A percentile compares a stretch with the other conserved stretches of the same genome.
These are phyloP conservation scores for Nicotiana attenuata DNA, from an alignment of 257 asterid species.

Conservation along the genomic window DNA sequence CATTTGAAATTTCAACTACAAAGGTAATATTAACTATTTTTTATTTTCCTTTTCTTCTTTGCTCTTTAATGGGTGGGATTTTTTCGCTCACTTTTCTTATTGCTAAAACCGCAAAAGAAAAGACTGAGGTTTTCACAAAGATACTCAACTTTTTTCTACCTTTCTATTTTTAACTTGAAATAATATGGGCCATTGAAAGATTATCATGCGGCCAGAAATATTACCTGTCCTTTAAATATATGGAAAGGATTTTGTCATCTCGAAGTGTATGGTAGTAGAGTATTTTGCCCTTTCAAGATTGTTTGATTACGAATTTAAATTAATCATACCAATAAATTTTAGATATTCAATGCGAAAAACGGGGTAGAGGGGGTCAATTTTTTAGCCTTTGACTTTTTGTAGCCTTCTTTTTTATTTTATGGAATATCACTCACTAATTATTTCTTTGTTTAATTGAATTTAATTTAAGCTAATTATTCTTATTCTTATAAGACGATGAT, in stretches of 20 bases:
- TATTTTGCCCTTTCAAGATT: too few relatives aligned
- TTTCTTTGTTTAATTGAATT: too few relatives aligned
- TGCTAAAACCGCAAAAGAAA: neutral
- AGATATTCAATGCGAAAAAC: too few relatives aligned
- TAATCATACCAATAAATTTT: too few relatives aligned
- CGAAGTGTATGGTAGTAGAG: too few relatives aligned
- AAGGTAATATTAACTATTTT: neutral
- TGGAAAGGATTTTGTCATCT: neutral
- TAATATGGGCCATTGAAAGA: slow-evolving; percentile 14
- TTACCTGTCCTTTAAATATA: neutral
- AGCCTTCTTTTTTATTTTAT: too few relatives aligned
- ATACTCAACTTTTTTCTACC: neutral
- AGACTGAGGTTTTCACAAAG: slow-evolving; percentile 16
- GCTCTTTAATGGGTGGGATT: neutral
- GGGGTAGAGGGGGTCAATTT: too few relatives aligned
- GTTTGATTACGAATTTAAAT: too few relatives aligned
- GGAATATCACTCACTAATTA: too few relatives aligned
- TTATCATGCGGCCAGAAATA: slow-evolving; percentile 14
- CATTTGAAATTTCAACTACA: neutral
- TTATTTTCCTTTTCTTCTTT: neutral
- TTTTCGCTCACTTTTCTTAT: too few relatives aligned
- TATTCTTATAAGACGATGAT: neutral
- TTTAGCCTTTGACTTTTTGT: too few relatives aligned
- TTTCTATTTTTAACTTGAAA: neutral
- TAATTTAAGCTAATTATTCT: too few relatives aligned